These are phyloP conservation scores for Dactylellina haptotyla DNA, from an alignment of 2,329 filamentous ascomycete species.

Conservation along the genomic window DNA sequence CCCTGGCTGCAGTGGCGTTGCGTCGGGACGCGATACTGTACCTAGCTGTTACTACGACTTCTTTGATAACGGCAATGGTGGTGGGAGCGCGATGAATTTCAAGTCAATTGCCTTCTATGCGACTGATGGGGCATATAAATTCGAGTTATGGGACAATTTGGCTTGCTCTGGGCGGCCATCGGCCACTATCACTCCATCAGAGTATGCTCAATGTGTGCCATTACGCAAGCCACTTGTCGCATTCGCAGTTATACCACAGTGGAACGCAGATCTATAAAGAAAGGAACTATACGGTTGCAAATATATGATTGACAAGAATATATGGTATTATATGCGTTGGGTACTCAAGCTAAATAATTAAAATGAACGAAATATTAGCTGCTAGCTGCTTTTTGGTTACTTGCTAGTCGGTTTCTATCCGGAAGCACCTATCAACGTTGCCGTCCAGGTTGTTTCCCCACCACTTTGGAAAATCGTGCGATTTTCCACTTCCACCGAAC, in stretches of 20 bases:
- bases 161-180: conserved; percentile 1
- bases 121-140: conserved; percentile 17
- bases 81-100: background rate
- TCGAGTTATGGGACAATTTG: conserved; percentile 9
- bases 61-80: background rate
- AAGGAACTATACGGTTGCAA: no score
- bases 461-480: conserved; percentile 60
- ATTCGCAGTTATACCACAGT: background rate
- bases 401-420: background rate
- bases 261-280: conserved; percentile 21
- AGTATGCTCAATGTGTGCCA: background rate
- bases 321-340: no score
- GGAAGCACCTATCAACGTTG: conserved; percentile 48
- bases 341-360: no score
- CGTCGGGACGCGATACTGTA: background rate
- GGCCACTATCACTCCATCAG: background rate
- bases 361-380: no score
- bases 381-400: no score
- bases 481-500: conserved; percentile 63
- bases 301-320: background rate
- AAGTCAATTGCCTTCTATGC: background rate
- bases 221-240: conserved; percentile 9
- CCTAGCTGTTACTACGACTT: background rate
- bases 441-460: conserved; percentile 60
- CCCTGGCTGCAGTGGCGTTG: background rate